Evolutionary conservation across 805 yeast species (phyloP), one percentile per base, ranked within the genome.

Genomic region (Saturnispora zaruensis): DNA sequence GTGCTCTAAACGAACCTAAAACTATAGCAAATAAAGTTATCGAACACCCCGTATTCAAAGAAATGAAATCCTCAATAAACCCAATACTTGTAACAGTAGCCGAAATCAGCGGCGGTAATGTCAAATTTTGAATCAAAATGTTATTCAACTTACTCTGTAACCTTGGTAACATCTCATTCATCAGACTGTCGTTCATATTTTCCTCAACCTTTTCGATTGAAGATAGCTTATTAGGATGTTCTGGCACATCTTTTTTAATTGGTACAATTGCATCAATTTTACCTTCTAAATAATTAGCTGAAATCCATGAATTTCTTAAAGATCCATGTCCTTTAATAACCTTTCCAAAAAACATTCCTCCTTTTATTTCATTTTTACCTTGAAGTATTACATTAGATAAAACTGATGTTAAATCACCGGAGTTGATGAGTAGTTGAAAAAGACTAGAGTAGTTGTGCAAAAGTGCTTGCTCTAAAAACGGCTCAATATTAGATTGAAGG

Each of bases 361-460:
- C 53, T 45, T 57, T 59, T n/a, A 59, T 52, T 20, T 57, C 53
- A 38, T 55, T 57, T 36, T 50, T 45, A 32, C 57, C 52, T 20
- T 60, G 62, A 45, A 66, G 60, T 8, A 68, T 44, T 28, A 52
- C 53, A 44, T 58, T 63, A 5, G 66, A 59, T 23, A 66, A 49
- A 3, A 65, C 56, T 3, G 65, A 44, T 33, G 64, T 60, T 26
- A 66, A 57, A 34, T 66, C 68, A 41, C 68, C 72, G 4, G 67
- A 59, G 48, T 59, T 65, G 36, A 61, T 55, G 24, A 67, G 33
- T n/a, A 66, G 51, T 51, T 61, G 64, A 23, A 61, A 57, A 4
- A 68, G 54, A 32, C 59, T 59, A 21, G 64, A 56, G 44, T 63
- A 64, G 30, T 60, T 57, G 16, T 55, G 56, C 24, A 66, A 52